Percentiles rank a stretch among this genome's conserved stretches.
Evolutionary conservation across 495 filamentous ascomycete species (phyloP).

Genomic region (Trichoderma orchidacearum): DNA sequence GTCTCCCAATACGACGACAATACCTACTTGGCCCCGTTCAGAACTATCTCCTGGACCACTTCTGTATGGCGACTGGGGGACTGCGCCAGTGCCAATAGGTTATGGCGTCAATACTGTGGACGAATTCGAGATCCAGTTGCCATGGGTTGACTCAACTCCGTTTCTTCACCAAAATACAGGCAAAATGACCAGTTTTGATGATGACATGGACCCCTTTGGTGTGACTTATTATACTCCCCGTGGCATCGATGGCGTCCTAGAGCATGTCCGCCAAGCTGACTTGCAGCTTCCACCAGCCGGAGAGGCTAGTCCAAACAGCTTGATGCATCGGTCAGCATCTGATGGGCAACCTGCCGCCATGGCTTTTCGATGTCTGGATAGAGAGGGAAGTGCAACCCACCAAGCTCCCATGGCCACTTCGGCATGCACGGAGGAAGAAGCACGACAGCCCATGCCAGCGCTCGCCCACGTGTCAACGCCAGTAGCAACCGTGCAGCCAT

Average conservation of each 20-base stretch:
- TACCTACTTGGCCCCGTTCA: neutral
- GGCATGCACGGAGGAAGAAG: too few relatives aligned
- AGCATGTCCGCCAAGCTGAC: neutral
- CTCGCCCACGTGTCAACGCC: too few relatives aligned
- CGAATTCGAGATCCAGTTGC: neutral
- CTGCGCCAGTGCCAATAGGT: neutral
- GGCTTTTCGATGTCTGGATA: too few relatives aligned
- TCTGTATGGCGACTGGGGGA: neutral
- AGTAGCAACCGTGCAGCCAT: neutral
- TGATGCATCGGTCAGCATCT: too few relatives aligned
- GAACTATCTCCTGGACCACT: neutral
- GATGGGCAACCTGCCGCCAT: too few relatives aligned
- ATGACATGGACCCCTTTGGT: neutral
- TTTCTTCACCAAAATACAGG: neutral
- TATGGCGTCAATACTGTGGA: neutral
- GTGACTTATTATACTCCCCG: neutral
- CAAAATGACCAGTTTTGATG: neutral
- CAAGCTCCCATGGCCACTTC: too few relatives aligned
- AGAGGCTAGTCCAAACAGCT: neutral
- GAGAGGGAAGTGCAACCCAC: too few relatives aligned
- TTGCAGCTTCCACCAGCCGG: neutral
- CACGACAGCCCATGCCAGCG: too few relatives aligned
- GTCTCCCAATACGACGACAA: neutral
- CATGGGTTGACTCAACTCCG: neutral
- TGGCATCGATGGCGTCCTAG: neutral